These are phyloP conservation scores for Cotoneaster glaucophyllus DNA, from an alignment of 306 rosid genomes.

Conservation along the genomic window DNA sequence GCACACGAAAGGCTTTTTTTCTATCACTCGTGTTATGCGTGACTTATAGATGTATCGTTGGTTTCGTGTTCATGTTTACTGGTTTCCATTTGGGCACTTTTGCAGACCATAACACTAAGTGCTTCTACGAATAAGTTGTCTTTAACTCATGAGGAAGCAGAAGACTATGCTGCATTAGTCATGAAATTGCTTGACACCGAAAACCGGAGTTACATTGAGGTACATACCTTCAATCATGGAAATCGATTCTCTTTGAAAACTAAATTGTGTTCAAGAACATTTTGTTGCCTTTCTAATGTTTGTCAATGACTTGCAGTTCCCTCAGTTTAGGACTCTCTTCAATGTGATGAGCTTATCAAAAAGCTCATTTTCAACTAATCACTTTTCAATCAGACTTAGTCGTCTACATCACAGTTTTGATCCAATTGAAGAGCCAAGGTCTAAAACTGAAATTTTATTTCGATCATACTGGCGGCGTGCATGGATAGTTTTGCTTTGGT, in stretches of 20 bases:
- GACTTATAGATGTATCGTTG: too few species aligned
- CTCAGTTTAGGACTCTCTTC: conserved; percentile 49
- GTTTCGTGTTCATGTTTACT: not conserved
- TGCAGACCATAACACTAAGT: conserved; percentile 53
- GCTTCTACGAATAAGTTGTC: conserved; percentile 63
- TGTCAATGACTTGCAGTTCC: conserved; percentile 22
- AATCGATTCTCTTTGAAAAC: not conserved
- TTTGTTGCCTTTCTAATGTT: conserved; percentile 10
- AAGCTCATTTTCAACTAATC: conserved; percentile 24
- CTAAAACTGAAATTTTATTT: conserved; percentile 51
- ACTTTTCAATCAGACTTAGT: conserved; percentile 1
- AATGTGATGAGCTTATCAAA: conserved; percentile 30
- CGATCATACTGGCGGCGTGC: conserved; percentile 64
- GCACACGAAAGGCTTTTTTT: too few species aligned
- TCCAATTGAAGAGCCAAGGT: conserved; percentile 31
- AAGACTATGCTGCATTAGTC: conserved; percentile 54
- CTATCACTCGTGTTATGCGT: too few species aligned
- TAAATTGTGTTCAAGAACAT: not conserved
- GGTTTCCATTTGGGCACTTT: conserved; percentile 1
- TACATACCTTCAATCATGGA: conserved; percentile 2
- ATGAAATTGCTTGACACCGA: conserved; percentile 63
- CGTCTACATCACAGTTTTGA: conserved; percentile 11
- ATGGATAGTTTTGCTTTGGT: conserved; percentile 66
- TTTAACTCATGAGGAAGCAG: conserved; percentile 74
- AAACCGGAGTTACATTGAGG: conserved; percentile 71